Evolutionary conservation across 495 filamentous ascomycete genomes (phyloP), one percentile per base, ranked within the genome.

Genomic region (Lasiosphaeria ovina): DNA sequence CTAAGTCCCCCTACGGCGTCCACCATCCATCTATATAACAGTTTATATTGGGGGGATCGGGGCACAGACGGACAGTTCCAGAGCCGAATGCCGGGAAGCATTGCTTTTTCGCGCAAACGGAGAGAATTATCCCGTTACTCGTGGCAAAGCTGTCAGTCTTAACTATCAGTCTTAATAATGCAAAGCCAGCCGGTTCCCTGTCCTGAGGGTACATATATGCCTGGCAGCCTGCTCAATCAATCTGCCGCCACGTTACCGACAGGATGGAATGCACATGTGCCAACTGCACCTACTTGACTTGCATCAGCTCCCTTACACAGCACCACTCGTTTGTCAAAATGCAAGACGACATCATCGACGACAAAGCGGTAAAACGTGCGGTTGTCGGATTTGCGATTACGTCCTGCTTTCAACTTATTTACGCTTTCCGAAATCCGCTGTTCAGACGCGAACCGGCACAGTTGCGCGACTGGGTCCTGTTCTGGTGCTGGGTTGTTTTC

Each of bases 281-380:
- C 4, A 4, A 10, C 42, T 45, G 12, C 4, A 6, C n/a, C n/a
- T n/a, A n/a, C n/a, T n/a, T n/a, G n/a, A n/a, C 49, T 51, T 51
- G 32, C 49, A 14, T 31, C 49, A 4, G 32, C 17, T 32, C 49
- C 17, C 49, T 24, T 51, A 31, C 17, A 7, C 17, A 24, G 36
- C 11, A n/a, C 16, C n/a, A 49, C 47, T 16, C 47, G 47, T 49
- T 49, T 49, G 17, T 49, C 47, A n/a, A 49, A 49, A 49, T 49
- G 47, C 47, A 49, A 16, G 47, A 16, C 47, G 47, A 49, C n/a
- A 49, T 49, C 47, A 49, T n/a, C 17, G 17, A 31, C 6, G 12
- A 16, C 16, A 6, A 49, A 6, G 14, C 16, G 17, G 47, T n/a
- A n/a, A n/a, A n/a, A 6, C 17, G 5, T 6, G n/a, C 47, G 47